Conservation (phyloP, 176 grass and related monocot species). For the Poa annua region DNA sequence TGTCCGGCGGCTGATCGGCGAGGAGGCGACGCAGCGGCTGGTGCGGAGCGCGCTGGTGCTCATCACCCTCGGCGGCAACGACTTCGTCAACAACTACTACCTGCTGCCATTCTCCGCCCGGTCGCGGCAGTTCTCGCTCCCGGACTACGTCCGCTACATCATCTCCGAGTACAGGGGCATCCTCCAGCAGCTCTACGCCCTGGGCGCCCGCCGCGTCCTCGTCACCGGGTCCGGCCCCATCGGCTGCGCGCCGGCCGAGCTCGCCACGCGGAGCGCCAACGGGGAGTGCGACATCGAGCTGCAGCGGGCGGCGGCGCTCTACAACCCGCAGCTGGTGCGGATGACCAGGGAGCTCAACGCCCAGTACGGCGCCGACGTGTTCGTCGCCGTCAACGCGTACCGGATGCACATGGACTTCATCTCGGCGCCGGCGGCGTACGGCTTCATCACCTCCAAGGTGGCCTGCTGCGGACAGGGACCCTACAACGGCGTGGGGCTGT, state of each 20-base stretch:
- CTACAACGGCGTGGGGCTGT: conserved; percentile 67
- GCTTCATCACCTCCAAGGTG: conserved; percentile 67
- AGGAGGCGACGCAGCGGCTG: conserved; percentile 23
- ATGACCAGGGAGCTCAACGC: conserved; percentile 55
- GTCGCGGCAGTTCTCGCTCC: conserved; percentile 57
- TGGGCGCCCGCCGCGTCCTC: conserved; percentile 57
- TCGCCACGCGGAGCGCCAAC: conserved; percentile 54
- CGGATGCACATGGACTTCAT: conserved; percentile 85
- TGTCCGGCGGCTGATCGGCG: conserved; percentile 43
- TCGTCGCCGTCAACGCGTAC: conserved; percentile 66
- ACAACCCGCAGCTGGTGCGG: conserved; percentile 63
- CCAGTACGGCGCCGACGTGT: conserved; percentile 45
- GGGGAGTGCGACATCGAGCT: conserved; percentile 66
- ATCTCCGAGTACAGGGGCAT: conserved; percentile 60
- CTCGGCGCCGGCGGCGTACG: conserved; percentile 52
- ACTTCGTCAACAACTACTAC: conserved; percentile 90
- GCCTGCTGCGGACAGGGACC: conserved; percentile 77
- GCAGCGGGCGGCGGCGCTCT: conserved; percentile 53
- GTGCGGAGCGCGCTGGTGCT: conserved; percentile 58
- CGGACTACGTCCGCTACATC: conserved; percentile 64
- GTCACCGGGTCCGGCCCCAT: conserved; percentile 61
- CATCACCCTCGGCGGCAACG: conserved; percentile 67
- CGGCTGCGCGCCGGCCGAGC: conserved; percentile 61
- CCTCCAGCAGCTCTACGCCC: conserved; percentile 44
- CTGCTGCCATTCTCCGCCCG: conserved; percentile 62